phyloP scores from a whole-genome alignment of 257 asterid species.

The Dorcoceras hygrometricum region DNA sequence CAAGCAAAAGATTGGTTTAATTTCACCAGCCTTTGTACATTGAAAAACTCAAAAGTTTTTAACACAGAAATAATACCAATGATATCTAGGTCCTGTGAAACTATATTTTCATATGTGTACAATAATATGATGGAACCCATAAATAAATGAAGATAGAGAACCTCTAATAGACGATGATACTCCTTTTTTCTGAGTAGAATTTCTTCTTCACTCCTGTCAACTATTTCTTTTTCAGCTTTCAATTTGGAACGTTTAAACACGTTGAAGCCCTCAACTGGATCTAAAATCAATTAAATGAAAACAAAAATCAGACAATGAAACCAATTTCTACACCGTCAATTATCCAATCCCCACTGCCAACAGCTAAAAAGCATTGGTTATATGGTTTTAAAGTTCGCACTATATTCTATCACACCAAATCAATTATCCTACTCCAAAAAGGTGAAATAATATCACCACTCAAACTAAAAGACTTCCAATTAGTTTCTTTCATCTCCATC shows the following conservation, averaged over 20 bases:
- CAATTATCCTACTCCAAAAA: background rate
- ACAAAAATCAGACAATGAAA: conserved; percentile 7
- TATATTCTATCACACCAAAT: background rate
- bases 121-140: conserved; percentile 14
- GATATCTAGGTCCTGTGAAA: background rate
- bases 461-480: no score
- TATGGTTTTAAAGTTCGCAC: background rate
- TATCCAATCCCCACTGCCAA: background rate
- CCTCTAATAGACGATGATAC: conserved; percentile 79
- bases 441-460: background rate
- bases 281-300: conserved; percentile 30
- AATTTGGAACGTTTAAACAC: conserved; percentile 60
- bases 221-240: conserved; percentile 37
- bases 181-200: conserved; percentile 59
- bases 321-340: conserved; percentile 7
- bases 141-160: conserved; percentile 25
- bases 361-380: conserved; percentile 5
- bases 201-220: conserved; percentile 37
- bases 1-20: background rate
- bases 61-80: background rate
- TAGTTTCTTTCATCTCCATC: background rate
- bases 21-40: background rate
- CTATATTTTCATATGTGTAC: background rate
- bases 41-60: conserved; percentile 1
- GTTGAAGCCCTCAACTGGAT: conserved; percentile 57